These are phyloP conservation scores for Priceomyces haplophilus DNA, from an alignment of 805 yeast genomes.

Conservation along the genomic window DNA sequence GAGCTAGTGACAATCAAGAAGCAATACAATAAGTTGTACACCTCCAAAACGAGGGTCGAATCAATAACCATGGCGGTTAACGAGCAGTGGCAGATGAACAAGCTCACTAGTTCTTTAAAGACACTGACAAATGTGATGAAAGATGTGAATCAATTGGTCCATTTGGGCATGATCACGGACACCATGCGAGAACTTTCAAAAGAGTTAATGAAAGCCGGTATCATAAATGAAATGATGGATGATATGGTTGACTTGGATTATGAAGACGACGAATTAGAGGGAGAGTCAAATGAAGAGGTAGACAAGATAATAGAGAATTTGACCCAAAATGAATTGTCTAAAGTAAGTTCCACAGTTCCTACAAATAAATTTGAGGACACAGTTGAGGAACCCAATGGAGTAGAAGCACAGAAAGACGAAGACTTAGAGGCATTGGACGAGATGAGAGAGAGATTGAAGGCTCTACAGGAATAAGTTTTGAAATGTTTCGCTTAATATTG, in stretches of 20 bases:
- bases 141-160: conserved; percentile 78
- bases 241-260: conserved; percentile 75
- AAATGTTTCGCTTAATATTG: not conserved
- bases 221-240: conserved; percentile 92
- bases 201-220: conserved; percentile 81
- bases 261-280: conserved; percentile 62
- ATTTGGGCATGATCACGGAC: conserved; percentile 72
- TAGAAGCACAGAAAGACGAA: conserved; percentile 46
- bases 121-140: conserved; percentile 78
- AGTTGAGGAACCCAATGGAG: conserved; percentile 14
- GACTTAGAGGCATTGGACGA: conserved; percentile 74
- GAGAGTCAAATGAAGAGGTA: conserved; percentile 65
- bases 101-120: conserved; percentile 77
- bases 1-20: conserved; percentile 73
- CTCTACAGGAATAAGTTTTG: conserved; percentile 52
- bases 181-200: conserved; percentile 84
- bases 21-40: conserved; percentile 70
- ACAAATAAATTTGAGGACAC: conserved; percentile 20
- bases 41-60: conserved; percentile 81
- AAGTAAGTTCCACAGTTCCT: conserved; percentile 35
- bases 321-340: conserved; percentile 39
- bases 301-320: conserved; percentile 51
- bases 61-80: conserved; percentile 85
- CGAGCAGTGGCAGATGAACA: conserved; percentile 85
- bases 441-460: conserved; percentile 86